phyloP scores from a whole-genome alignment of 495 filamentous ascomycete genomes.

The Lophium mytilinum region DNA sequence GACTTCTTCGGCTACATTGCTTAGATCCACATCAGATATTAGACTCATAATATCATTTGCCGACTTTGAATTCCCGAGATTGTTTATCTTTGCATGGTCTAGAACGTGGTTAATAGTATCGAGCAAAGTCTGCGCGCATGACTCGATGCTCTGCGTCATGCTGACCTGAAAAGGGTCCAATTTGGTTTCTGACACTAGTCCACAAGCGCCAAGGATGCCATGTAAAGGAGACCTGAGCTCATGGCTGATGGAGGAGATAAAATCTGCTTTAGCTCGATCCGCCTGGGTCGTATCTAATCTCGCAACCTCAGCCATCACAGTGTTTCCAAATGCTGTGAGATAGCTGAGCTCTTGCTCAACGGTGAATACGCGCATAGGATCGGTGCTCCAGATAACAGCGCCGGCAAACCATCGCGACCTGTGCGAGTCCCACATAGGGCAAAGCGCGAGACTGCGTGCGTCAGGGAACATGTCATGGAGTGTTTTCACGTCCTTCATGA shows the following conservation, averaged over 20 bases:
- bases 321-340: constrained; percentile 52
- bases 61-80: constrained; percentile 16
- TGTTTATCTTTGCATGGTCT: constrained; percentile 64
- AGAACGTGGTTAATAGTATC: constrained; percentile 72
- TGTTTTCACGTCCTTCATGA: constrained; percentile 25
- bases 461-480: constrained; percentile 36
- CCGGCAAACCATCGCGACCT: constrained; percentile 62
- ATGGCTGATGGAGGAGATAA: constrained; percentile 67
- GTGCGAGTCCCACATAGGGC: constrained; percentile 64
- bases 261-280: constrained; percentile 56
- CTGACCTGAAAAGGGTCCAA: constrained; percentile 49
- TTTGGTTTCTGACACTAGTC: constrained; percentile 54
- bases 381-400: constrained; percentile 54
- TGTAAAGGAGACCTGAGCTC: constrained; percentile 47
- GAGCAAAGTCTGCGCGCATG: constrained; percentile 65
- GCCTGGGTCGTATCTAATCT: constrained; percentile 43
- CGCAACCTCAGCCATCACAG: constrained; percentile 52
- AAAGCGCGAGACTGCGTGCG: constrained; percentile 48
- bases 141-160: constrained; percentile 65
- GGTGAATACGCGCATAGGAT: constrained; percentile 39
- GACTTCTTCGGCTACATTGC: constrained; percentile 49
- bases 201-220: constrained; percentile 49
- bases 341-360: constrained; percentile 47
- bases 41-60: constrained; percentile 26
- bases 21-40: constrained; percentile 34